Evolutionary conservation across 2,329 filamentous ascomycete species (phyloP), one percentile per base, ranked within the genome.

Genomic region (Erysiphe pulchra): DNA sequence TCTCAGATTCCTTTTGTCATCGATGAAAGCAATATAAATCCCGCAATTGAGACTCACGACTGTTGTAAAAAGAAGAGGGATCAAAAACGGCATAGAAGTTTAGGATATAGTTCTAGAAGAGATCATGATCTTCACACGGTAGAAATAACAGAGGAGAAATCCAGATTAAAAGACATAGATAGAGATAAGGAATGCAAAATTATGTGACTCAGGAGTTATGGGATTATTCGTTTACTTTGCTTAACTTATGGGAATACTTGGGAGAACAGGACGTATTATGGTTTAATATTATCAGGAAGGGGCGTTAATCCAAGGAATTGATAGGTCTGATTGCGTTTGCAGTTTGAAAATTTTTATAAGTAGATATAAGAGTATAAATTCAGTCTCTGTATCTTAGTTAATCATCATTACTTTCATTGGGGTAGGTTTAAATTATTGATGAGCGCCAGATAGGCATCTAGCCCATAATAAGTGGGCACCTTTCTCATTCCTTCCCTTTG

Each of bases 121-220:
- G 48, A 53, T 7, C 55, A 58, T 30, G 47, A 54, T 30, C 47
- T 52, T 9, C 48, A 52, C 38, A 50, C 54, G 13, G 16, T 14
- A 31, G 50, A 53, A 34, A 47, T 42, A 16, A 49, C 50, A 24
- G 52, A 54, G 46, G 47, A 48, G 32, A 60, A 56, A 46, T 51
- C 46, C 24, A 60, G 56, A 45, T 50, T 50, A 1, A 57, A 55
- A 31, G 51, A 55, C 2, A 61, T 63, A 1, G 67, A 69, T 47
- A 61, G 63, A 1, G 67, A 69, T 47, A 60, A 67, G 50, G 66
- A 69, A 53, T 69, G 67, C 52, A 55, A 52, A 10, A 57, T 69
- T 45, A 69, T 69, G 67, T 69, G 51, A 46, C 42, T 32, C 37
- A 33, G 47, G 45, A 8, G 20, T 45, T 33, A 45, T 6, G 31